Conservation (phyloP, 2,329 filamentous ascomycete genomes). For the Hypoxylon sp. region DNA sequence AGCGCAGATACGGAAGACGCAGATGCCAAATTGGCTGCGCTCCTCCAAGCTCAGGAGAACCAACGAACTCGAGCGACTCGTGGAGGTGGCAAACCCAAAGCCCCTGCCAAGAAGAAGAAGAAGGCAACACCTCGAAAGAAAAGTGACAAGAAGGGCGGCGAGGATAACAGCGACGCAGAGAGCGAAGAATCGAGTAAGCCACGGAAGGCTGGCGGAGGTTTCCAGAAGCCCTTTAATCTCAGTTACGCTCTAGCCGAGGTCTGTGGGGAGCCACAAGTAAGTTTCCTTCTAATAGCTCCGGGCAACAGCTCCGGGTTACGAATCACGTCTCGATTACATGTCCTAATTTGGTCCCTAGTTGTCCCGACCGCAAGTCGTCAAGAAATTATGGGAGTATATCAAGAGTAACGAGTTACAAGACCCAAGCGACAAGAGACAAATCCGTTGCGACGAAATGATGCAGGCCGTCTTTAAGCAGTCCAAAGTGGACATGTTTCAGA, state of each 20-base stretch:
- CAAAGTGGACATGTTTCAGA: slow-evolving; percentile 97
- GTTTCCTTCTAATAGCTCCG: too few relatives aligned
- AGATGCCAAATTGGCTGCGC: slow-evolving; percentile 86
- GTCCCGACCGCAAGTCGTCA: slow-evolving; percentile 93
- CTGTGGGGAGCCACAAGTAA: slow-evolving; percentile 72
- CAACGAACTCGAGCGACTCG: slow-evolving; percentile 77
- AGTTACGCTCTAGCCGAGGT: slow-evolving; percentile 75
- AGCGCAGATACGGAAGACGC: slow-evolving; percentile 72
- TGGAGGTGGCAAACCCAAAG: slow-evolving; percentile 66
- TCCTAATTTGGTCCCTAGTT: slow-evolving; percentile 63
- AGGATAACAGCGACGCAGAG: slow-evolving; percentile 81
- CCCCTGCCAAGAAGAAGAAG: slow-evolving; percentile 72
- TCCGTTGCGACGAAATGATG: slow-evolving; percentile 91
- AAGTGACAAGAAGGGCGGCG: slow-evolving; percentile 75
- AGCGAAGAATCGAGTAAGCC: slow-evolving; percentile 69
- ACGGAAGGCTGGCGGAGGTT: slow-evolving; percentile 88
- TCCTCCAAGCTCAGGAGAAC: slow-evolving; percentile 93
- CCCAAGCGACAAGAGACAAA: slow-evolving; percentile 89
- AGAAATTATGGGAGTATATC: slow-evolving; percentile 96
- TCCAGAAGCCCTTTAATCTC: slow-evolving; percentile 85
- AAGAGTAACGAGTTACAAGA: slow-evolving; percentile 89
- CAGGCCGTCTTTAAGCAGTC: slow-evolving; percentile 90
- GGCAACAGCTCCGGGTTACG: too few relatives aligned
- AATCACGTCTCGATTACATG: too few relatives aligned
- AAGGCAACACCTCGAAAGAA: slow-evolving; percentile 72